Conservation (phyloP, 2,329 filamentous ascomycete species). For the Claviceps africana region DNA sequence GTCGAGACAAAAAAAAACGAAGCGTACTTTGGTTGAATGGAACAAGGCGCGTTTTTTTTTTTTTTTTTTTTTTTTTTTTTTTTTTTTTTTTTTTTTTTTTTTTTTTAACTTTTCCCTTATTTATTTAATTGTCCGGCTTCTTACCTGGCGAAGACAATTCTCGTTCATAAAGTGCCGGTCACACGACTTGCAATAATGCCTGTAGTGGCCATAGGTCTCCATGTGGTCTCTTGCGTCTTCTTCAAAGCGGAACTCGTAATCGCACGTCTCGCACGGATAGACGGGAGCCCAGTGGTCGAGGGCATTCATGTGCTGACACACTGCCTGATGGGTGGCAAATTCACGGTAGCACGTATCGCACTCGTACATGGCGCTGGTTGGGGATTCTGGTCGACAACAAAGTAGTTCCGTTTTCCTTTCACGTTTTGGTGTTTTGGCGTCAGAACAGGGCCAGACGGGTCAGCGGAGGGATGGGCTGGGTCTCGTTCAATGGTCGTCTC, state of each 20-base stretch:
- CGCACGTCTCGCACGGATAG: constrained; percentile 12
- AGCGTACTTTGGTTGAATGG: no score
- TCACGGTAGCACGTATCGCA: constrained; percentile 15
- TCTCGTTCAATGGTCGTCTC: no score
- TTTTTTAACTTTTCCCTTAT: background rate
- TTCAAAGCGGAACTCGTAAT: constrained; percentile 12
- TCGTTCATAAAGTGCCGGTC: constrained; percentile 16
- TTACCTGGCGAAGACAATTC: constrained; percentile 20
- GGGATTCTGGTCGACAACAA: no score
- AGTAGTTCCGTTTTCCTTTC: no score
- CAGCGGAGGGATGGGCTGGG: no score
- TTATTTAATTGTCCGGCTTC: background rate
- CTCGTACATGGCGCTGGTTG: no score
- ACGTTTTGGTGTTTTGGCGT: no score
- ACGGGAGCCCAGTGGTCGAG: constrained; percentile 14
- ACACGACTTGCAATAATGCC: constrained; percentile 23
- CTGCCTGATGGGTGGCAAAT: constrained; percentile 12
- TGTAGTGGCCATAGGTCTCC: constrained; percentile 14
- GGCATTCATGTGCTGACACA: constrained; percentile 17
- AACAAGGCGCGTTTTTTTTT: no score
- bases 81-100: background rate
- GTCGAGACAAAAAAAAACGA: no score
- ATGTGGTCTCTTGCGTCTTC: constrained; percentile 6
- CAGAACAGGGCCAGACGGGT: no score
- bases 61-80: no score